Base-by-base conservation (phyloP, 495 filamentous ascomycete species). In the Penicillium ochrochloron region DNA sequence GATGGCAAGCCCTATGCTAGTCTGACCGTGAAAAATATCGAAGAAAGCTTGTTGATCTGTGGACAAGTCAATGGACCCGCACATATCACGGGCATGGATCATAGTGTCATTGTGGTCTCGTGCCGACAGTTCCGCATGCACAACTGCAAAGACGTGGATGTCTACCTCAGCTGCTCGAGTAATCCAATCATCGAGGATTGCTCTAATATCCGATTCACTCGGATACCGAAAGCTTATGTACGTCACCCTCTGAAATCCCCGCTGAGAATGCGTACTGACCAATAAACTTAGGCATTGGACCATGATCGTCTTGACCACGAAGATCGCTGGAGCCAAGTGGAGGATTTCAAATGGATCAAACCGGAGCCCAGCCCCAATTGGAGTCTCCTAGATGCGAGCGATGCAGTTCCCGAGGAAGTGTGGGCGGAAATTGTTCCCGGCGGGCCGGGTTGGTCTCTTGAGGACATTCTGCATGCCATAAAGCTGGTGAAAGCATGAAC, bases 321-420 rank as follows among this genome's bases (percentile, higher is more conserved):
- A 60, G 93, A 95, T 74, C 82, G 88, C 62, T 99, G 92, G 90
- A 86, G 92, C 68, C 86, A 96, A 70, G 89, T 99, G 15, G 92
- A 97, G 70, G 95, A 99, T 69, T 99, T 99, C 81, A 95, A 96
- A 75, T 98, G 96, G 96, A 83, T 97, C 64, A 96, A 93, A 75
- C 80, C 84, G 12, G 91, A 90, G 52, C 88, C 86, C 19, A 97
- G 92, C 67, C 95, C 95, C 1, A 93, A 99, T 73, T 99, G 94
- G 93, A 85, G 82, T 51, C 70, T 94, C 11, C 61, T 97, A 44
- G 78, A 83, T 17, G 82, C 83, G 50, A 82, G 80, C 21, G 80
- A 90, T 39, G 84, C 87, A 11, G 80, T 94, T 9, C 61, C 76
- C 6, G 85, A 87, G 21, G 82, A 84, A 21, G 82, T 89, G 1